Evolutionary conservation across 805 yeast genomes (phyloP).

Genomic region (Teunomyces lycoperdinae): DNA sequence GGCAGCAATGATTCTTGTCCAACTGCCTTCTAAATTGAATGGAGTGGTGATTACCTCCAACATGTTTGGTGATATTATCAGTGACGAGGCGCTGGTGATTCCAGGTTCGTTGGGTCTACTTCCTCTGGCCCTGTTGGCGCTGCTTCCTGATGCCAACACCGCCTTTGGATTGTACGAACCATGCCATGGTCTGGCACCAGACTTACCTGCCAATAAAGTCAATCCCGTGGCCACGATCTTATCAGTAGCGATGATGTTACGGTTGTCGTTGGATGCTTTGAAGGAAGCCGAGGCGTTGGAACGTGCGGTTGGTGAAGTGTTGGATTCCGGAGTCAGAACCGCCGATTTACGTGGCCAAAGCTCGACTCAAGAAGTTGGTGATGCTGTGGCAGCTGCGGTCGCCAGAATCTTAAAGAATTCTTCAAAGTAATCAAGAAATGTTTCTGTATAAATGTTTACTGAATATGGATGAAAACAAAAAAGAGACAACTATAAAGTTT

Average conservation of each 20-base stretch:
- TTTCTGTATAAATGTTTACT: too few species aligned
- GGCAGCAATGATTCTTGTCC: slow-evolving; percentile 96
- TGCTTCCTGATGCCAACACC: slow-evolving; percentile 90
- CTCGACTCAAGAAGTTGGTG: slow-evolving; percentile 89
- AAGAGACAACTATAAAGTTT: too few species aligned
- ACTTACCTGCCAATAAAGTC: slow-evolving; percentile 79
- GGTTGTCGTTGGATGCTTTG: slow-evolving; percentile 77
- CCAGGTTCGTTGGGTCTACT: slow-evolving; percentile 96
- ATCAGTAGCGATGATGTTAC: slow-evolving; percentile 96
- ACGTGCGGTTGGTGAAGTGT: slow-evolving; percentile 76
- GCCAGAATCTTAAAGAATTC: slow-evolving; percentile 44
- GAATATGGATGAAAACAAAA: too few species aligned
- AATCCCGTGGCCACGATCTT: slow-evolving; percentile 94
- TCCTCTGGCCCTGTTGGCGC: slow-evolving; percentile 94
- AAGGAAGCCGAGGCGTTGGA: slow-evolving; percentile 88
- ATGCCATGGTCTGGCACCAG: slow-evolving; percentile 98
- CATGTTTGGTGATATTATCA: slow-evolving; percentile 98
- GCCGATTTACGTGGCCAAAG: slow-evolving; percentile 87
- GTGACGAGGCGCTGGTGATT: slow-evolving; percentile 96
- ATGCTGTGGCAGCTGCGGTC: slow-evolving; percentile 80
- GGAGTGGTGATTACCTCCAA: slow-evolving; percentile 91
- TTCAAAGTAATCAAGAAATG: not conserved
- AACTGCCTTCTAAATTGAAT: slow-evolving; percentile 85
- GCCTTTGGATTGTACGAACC: slow-evolving; percentile 98
- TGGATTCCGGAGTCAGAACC: slow-evolving; percentile 84